Evolutionary conservation across 2,329 filamentous ascomycete species (phyloP), one percentile per base, ranked within the genome.

Genomic region (Hypoxylon sp.): DNA sequence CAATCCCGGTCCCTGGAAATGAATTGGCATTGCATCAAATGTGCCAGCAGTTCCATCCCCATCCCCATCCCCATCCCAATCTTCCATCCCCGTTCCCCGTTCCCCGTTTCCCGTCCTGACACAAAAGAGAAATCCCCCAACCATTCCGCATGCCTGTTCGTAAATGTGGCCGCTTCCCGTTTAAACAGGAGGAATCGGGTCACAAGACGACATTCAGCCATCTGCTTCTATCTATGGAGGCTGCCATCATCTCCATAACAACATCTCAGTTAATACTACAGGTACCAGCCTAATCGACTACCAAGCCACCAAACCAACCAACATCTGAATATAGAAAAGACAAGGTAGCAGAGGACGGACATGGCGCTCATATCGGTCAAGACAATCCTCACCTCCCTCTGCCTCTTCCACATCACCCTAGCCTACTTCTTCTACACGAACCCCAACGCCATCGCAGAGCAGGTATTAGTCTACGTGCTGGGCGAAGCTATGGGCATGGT

Each of bases 401-500:
- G 91, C 72, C 86, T 97, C 76, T 93, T 96, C 82, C 92, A 97
- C 81, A 80, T 97, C 70, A 92, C 92, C 5, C 83, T 96, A 51
- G 93, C 90, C 73, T 94, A 90, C 66, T 93, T 96, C 82, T 91
- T 97, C 81, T 84, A 96, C 73, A 90, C 88, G 43, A 89, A 85
- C 63, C 94, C 94, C 5, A 81, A 82, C 66, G 84, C 87, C 45
- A 84, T 97, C 73, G 88, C 91, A 51, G 90, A 95, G 75, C 93
- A 96, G 74, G 89, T 90, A 55, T 78, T 97, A 21, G 92, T 97
- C 50, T 92, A 88, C 71, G 86, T 97, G 29, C 81, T 97, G 25
- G 93, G 93, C 58, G 91, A 96, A 78, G 88, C 92, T 56, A 92
- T 96, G 88, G 88, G 90, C 72, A 86, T 97, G 77, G 93, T 95